Percentiles rank a stretch among this genome's conserved stretches.
These are phyloP conservation scores for Zoysia japonica DNA, from an alignment of 176 grass and related monocot genomes.

Conservation along the genomic window DNA sequence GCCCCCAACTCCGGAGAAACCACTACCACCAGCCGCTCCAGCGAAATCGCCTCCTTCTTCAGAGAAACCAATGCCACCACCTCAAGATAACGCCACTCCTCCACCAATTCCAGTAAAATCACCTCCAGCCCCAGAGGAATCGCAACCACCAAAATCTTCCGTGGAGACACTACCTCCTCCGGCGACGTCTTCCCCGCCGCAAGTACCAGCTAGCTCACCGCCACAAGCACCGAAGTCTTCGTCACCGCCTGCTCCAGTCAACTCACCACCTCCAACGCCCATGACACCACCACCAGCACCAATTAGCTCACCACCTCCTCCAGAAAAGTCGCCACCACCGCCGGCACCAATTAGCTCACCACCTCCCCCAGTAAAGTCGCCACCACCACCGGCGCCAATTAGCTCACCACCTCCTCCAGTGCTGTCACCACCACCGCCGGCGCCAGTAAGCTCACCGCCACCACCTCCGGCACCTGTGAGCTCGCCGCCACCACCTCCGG, in stretches of 20 bases:
- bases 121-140: neutral
- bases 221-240: neutral
- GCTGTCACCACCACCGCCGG: neutral
- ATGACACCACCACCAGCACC: conserved; percentile 10
- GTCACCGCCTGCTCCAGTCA: neutral
- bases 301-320: neutral
- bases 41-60: neutral
- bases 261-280: neutral
- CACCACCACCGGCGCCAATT: neutral
- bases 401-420: neutral
- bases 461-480: neutral
- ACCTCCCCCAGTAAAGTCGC: neutral
- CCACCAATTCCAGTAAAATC: neutral
- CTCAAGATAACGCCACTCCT: neutral
- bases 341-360: neutral
- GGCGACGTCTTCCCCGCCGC: neutral
- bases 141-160: neutral
- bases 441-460: neutral
- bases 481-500: conserved; percentile 3
- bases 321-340: neutral
- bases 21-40: neutral
- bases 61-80: neutral
- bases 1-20: neutral
- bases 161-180: conserved; percentile 1
- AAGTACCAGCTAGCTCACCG: neutral